Evolutionary conservation across 306 rosid genomes (phyloP).

Genomic region (Fragaria ananassa): DNA sequence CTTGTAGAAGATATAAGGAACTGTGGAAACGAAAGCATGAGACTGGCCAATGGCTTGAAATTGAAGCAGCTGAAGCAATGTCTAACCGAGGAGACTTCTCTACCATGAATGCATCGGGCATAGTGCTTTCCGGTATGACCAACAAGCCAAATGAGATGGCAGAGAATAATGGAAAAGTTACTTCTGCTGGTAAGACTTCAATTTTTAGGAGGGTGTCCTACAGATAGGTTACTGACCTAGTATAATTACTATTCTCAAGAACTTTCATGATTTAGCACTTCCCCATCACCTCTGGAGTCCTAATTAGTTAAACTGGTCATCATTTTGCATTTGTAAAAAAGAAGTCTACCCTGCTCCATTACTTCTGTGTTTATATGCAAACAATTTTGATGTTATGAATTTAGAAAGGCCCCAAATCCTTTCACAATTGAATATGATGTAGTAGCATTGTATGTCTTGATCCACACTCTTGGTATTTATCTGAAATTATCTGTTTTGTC

Average conservation of each 20-base stretch:
- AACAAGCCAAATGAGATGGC: conserved; percentile 48
- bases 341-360: background rate
- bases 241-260: background rate
- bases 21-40: conserved; percentile 97
- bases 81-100: conserved; percentile 57
- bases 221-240: conserved; percentile 13
- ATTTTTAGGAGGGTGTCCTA: background rate
- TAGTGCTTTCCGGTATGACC: conserved; percentile 58
- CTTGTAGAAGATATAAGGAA: conserved; percentile 68
- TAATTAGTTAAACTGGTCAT: conserved; percentile 4
- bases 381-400: background rate
- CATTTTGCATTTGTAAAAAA: background rate
- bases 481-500: conserved; percentile 19
- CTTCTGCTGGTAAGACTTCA: conserved; percentile 45
- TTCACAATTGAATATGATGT: background rate
- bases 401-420: background rate
- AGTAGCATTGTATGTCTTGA: background rate
- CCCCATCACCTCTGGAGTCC: background rate
- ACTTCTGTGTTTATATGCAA: background rate
- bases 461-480: conserved; percentile 1
- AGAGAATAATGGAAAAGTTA: conserved; percentile 49
- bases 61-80: conserved; percentile 80
- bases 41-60: conserved; percentile 96
- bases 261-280: background rate
- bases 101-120: conserved; percentile 60